Base-by-base conservation (phyloP, 2,329 filamentous ascomycete genomes). In the Drechslera avenae region DNA sequence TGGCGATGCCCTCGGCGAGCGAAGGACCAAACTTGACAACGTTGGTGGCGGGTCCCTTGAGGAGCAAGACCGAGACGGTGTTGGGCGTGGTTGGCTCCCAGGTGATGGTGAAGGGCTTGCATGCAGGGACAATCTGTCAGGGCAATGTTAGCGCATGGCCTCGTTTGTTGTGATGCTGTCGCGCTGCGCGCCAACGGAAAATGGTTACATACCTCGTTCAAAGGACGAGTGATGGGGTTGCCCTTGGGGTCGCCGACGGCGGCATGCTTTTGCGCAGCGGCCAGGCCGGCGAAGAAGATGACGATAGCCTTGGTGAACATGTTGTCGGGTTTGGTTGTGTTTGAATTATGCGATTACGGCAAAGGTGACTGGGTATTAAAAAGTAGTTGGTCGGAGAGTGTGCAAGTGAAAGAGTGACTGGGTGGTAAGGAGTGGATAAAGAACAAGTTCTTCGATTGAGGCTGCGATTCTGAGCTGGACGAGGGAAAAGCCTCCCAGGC, bases 1-100 rank as follows among this genome's bases (percentile, higher is more conserved):
- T 86, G 64, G 69, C 56, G 69, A 83, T 81, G 57, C 71, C 67
- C 69, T 83, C 78, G 17, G 61, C 69, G 54, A 77, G 79, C 56
- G 84, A 77, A 52, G 80, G 74, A 60, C 74, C 71, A 58, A 82
- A 70, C 36, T 80, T 78, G 33, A 76, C 60, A 39, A 83, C 77
- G 74, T 86, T 83, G 71, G 52, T 75, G 59, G 78, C 75, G 26
- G 83, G 83, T 26, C 84, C 84, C 66, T 80, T 80, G 61, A 86
- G 80, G 58, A 87, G 81, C 53, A 83, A 69, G 50, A 87, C 74
- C n/a, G 82, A 81, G 65, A 86, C 75, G 33, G 74, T 77, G 64
- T 76, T 78, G 46, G 68, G 48, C 46, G 77, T 77, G 59, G 74
- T 78, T 40, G 78, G 74, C 54, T 76, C 56, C 85, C 85, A 87